Evolutionary conservation across 257 asterid species (phyloP), one percentile per base, ranked within the genome.

Genomic region (Vinca minor): DNA sequence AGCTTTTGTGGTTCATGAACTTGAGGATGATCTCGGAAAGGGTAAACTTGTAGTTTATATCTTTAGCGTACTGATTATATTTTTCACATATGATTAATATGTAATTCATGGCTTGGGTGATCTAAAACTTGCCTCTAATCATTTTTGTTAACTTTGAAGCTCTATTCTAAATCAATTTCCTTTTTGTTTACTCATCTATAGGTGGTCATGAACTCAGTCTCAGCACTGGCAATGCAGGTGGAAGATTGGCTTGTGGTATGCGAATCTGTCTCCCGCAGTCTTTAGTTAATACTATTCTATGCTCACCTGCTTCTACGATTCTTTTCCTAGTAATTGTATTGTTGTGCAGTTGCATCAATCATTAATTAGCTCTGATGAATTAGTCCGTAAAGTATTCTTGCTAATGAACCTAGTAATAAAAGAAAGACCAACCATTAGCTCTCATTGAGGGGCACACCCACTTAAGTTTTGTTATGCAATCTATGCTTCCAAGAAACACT

Each of bases 131-230:
- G 48, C 32, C 29, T 14, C 29, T 59, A 12, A 47, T 47, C 42
- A 45, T n/a, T 46, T 64, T 66, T 47, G 31, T 28, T 56, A 10
- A 26, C 60, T 38, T 28, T 62, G 15, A 20, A n/a, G 39, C 67
- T 41, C 62, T 41, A 13, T 9, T 15, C 49, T 54, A 15, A 18
- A 20, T 46, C 10, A 38, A 14, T 21, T 17, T 29, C 39, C 29
- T 31, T 18, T 32, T 52, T 57, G 29, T 46, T 49, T 50, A 39
- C 66, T 53, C 1, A 25, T 49, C 31, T 77, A 56, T 74, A 91
- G 98, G 96, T 65, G 96, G 98, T 55, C 98, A 91, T 50, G 96
- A 91, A 74, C 98, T 91, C 67, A 91, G 98, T 66, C 94, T 91
- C 55, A 53, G 77, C 67, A 88, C 98, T 36, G 98, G 98, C 58